Percentiles rank a stretch among this genome's conserved stretches.
phyloP scores from a whole-genome alignment of 148 eudicot genomes.

The Rheum nobile region DNA sequence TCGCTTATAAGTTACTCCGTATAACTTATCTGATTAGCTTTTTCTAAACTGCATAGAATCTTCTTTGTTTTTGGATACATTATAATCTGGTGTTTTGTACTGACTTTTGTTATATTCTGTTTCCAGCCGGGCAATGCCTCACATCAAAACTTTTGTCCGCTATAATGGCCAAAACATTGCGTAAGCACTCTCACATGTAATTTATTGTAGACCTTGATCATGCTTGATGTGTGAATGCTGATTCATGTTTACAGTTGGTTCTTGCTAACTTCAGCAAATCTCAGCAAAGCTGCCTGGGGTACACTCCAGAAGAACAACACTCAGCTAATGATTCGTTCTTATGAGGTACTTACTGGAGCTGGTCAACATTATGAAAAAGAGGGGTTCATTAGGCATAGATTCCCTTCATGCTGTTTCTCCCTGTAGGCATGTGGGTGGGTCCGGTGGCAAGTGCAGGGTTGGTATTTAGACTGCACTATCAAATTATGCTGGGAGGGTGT shows the following conservation, averaged over 20 bases:
- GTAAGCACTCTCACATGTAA: slow-evolving; percentile 32
- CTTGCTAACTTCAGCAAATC: slow-evolving; percentile 83
- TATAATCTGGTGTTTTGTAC: slow-evolving; percentile 2
- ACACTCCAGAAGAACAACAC: slow-evolving; percentile 85
- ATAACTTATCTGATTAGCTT: not conserved
- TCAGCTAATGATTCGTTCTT: slow-evolving; percentile 94
- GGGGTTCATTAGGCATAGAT: not conserved
- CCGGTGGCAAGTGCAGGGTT: not conserved
- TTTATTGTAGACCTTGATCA: not conserved
- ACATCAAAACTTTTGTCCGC: slow-evolving; percentile 83
- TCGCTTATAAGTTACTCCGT: no score
- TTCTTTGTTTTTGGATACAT: not conserved
- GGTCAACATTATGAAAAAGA: not conserved
- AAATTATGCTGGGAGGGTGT: not conserved
- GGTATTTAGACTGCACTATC: not conserved
- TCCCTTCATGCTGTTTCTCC: not conserved
- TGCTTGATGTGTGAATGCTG: not conserved
- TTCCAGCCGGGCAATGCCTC: slow-evolving; percentile 96
- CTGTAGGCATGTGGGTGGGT: not conserved
- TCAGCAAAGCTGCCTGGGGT: slow-evolving; percentile 99
- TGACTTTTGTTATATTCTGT: slow-evolving; percentile 1
- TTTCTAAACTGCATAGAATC: not conserved
- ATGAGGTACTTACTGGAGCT: slow-evolving; percentile 47
- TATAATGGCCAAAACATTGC: slow-evolving; percentile 85
- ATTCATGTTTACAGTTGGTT: slow-evolving; percentile 57